phyloP scores from a whole-genome alignment of 768 basidiomycete species.

The Termitomyces sp. region DNA sequence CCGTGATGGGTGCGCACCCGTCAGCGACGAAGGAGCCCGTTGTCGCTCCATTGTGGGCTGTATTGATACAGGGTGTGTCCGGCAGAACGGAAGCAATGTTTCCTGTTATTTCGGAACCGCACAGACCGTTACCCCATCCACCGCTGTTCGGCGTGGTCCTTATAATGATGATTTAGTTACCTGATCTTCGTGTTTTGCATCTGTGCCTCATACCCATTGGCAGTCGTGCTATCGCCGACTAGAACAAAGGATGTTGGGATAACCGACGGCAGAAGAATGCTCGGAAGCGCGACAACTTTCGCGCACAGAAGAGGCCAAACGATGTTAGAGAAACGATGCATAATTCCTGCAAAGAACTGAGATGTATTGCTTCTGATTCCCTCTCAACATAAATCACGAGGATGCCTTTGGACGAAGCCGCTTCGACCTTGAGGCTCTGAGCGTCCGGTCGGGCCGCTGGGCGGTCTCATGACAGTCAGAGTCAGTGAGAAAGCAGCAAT shows the following conservation, averaged over 20 bases:
- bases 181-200: neutral
- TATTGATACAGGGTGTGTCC: neutral
- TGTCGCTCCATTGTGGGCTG: neutral
- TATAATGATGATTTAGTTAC: neutral
- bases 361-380: too few species aligned
- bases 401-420: neutral
- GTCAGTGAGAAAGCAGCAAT: neutral
- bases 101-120: neutral
- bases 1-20: neutral
- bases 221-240: neutral
- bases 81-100: neutral
- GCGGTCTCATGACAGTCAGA: neutral
- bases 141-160: neutral
- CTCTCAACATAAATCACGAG: neutral
- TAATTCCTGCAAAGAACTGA: neutral
- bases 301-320: neutral
- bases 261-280: neutral
- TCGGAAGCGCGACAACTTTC: neutral
- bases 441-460: neutral
- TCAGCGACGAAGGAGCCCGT: neutral
- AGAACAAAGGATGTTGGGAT: neutral
- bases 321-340: neutral
- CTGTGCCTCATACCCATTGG: neutral
- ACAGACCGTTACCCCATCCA: neutral
- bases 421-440: neutral